Conservation (phyloP, 2,329 filamentous ascomycete genomes). For the Spiromastix sp. region DNA sequence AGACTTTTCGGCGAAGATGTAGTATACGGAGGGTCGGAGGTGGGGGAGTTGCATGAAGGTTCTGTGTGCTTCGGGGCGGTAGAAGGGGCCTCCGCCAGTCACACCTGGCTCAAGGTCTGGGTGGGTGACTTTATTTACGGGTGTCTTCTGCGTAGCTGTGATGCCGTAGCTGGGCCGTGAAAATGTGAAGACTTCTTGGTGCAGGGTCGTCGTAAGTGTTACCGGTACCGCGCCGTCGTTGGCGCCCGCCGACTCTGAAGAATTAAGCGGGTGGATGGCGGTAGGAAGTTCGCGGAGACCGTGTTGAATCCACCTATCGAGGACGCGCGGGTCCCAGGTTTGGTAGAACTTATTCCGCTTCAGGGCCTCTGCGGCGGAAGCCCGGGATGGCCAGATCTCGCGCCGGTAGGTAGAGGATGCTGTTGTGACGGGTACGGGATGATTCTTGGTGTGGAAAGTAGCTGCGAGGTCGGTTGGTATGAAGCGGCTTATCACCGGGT, state of each 20-base stretch:
- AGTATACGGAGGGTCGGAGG: conserved; percentile 37
- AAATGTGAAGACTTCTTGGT: conserved; percentile 64
- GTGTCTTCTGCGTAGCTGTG: conserved; percentile 32
- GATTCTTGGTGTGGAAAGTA: conserved; percentile 12
- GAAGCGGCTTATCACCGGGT: conserved; percentile 60
- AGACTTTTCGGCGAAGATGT: conserved; percentile 34
- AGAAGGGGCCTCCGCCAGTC: conserved; percentile 29
- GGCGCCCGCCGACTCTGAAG: conserved; percentile 39
- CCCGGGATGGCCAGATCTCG: conserved; percentile 71
- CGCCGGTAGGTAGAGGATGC: conserved; percentile 59
- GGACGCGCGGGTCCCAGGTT: conserved; percentile 68
- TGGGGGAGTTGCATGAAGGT: conserved; percentile 31
- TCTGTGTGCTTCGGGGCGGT: conserved; percentile 30
- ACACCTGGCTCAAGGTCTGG: conserved; percentile 33
- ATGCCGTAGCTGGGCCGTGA: conserved; percentile 48
- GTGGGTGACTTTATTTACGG: conserved; percentile 32
- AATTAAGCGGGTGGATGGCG: conserved; percentile 25
- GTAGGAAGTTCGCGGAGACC: conserved; percentile 71
- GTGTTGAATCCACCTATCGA: conserved; percentile 61
- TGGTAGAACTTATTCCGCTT: conserved; percentile 64
- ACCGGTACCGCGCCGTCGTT: conserved; percentile 37
- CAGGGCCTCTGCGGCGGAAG: conserved; percentile 58
- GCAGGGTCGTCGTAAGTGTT: conserved; percentile 67
- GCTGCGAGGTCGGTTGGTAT: conserved; percentile 35
- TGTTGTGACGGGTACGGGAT: conserved; percentile 26